A percentile compares a stretch with the other conserved stretches of the same genome.
Conservation (phyloP, 1,284 basidiomycete genomes). For the Coniferiporia weirii region DNA sequence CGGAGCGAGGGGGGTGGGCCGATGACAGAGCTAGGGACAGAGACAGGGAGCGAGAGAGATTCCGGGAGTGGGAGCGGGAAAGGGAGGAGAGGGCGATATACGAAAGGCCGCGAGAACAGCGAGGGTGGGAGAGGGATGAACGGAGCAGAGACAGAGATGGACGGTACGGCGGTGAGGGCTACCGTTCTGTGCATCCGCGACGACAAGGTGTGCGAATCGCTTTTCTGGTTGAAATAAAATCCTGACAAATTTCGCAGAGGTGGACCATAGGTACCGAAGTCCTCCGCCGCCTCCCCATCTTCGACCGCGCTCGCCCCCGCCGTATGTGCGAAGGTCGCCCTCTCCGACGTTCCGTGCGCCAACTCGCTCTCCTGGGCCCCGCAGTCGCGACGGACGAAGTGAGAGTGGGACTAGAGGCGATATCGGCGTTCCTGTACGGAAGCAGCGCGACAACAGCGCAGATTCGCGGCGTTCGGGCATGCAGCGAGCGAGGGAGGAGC, state of each 20-base stretch:
- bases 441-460: slow-evolving; percentile 4
- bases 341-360: slow-evolving; percentile 4
- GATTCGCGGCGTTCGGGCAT: slow-evolving; percentile 8
- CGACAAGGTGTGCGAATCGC: slow-evolving; percentile 3
- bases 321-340: background rate
- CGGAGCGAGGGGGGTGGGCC: slow-evolving; percentile 8
- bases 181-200: slow-evolving; percentile 4
- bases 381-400: background rate
- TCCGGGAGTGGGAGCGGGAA: slow-evolving; percentile 6
- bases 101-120: slow-evolving; percentile 5
- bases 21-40: slow-evolving; percentile 3
- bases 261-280: slow-evolving; percentile 9
- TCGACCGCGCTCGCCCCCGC: slow-evolving; percentile 7
- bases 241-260: background rate
- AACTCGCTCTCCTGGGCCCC: background rate
- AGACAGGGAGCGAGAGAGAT: slow-evolving; percentile 6
- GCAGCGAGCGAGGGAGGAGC: slow-evolving; percentile 1
- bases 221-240: background rate
- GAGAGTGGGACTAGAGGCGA: background rate
- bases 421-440: background rate
- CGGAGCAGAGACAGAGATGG: background rate
- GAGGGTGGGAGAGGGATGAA: slow-evolving; percentile 8
- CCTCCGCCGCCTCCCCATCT: slow-evolving; percentile 2
- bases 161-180: background rate
- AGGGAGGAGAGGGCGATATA: slow-evolving; percentile 6